Base-by-base conservation (phyloP, 352 stramenopile species). In the Phytophthora tentaculata region DNA sequence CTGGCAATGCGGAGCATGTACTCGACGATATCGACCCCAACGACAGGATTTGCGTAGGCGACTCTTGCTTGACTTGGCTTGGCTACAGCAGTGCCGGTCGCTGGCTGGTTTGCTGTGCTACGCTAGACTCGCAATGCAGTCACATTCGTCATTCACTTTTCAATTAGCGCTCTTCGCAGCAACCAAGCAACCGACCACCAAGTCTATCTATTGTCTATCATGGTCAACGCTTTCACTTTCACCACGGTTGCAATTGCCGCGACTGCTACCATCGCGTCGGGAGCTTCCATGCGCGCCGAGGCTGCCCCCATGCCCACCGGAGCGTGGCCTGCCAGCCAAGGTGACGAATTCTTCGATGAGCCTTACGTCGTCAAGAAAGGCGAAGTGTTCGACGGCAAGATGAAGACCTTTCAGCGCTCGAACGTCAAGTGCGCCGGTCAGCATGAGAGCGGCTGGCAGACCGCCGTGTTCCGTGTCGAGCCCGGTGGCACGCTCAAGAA, bases 401-500 rank as follows among this genome's bases (percentile, higher is more conserved):
- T 69, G 62, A 69, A 69, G 47, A 69, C 43, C 24, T 69, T 49
- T 37, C 62, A 69, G 62, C 62, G 62, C 19, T 69, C 62, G 5
- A 64, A 69, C 62, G 73, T 86, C 73, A 81, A 83, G 28, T 77
- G 77, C 54, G 64, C 56, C 59, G 71, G 77, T 50, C 77, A 85
- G 59, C 55, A 35, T 41, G 77, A 85, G 29, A 72, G 45, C 39
- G 62, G 63, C 22, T 61, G 56, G 35, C 47, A 69, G 41, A 75
- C 70, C 41, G 77, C 71, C 50, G 76, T 84, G 37, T 74, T 81
- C 63, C 76, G 74, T 41, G 59, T 73, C 47, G 64, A 79, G 29
- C 58, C 71, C 53, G 74, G 76, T 73, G 76, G 74, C 56, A 76
- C 54, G 10, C 68, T 84, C 51, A 76, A 86, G 62, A 86, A 84